A percentile compares a stretch with the other conserved stretches of the same genome.
These are phyloP conservation scores for Dillenia suffruticosa DNA, from an alignment of 164 flowering plant species.

Conservation along the genomic window DNA sequence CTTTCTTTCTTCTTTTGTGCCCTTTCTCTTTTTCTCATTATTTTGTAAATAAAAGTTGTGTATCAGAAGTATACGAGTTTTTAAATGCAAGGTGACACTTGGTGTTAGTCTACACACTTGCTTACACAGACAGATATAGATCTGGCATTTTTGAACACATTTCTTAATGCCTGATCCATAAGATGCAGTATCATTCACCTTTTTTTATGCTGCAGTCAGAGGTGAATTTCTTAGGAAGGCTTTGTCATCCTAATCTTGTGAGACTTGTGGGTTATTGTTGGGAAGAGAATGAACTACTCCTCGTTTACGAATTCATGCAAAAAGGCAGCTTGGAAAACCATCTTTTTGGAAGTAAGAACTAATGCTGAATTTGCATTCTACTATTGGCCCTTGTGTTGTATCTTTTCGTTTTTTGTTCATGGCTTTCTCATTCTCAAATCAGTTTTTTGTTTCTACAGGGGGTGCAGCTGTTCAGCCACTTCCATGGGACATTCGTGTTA, in stretches of 20 bases:
- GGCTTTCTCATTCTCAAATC: background rate
- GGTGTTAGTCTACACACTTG: too few relatives aligned
- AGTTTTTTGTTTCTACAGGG: constrained; percentile 34
- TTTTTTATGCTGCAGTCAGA: constrained; percentile 53
- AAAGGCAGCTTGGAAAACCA: constrained; percentile 90
- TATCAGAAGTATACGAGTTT: too few relatives aligned
- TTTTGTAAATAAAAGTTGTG: too few relatives aligned
- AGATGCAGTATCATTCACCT: too few relatives aligned
- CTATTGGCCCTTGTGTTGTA: background rate
- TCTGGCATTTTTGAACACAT: too few relatives aligned
- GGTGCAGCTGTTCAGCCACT: constrained; percentile 63
- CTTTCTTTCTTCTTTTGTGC: too few relatives aligned
- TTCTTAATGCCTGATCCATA: too few relatives aligned
- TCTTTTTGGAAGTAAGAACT: constrained; percentile 73
- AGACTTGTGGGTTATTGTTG: constrained; percentile 75
- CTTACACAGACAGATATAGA: too few relatives aligned
- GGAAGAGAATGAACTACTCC: constrained; percentile 72
- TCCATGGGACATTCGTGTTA: constrained; percentile 68
- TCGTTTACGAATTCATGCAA: constrained; percentile 81
- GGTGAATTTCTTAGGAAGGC: constrained; percentile 70
- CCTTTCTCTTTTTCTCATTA: too few relatives aligned
- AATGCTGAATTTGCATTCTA: background rate
- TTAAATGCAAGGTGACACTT: too few relatives aligned
- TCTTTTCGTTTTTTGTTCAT: constrained; percentile 1
- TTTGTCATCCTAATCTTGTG: constrained; percentile 85